Percentiles rank a stretch among this genome's conserved stretches.
Conservation (phyloP, 2,329 filamentous ascomycete genomes). For the Arachnopeziza araneosa region DNA sequence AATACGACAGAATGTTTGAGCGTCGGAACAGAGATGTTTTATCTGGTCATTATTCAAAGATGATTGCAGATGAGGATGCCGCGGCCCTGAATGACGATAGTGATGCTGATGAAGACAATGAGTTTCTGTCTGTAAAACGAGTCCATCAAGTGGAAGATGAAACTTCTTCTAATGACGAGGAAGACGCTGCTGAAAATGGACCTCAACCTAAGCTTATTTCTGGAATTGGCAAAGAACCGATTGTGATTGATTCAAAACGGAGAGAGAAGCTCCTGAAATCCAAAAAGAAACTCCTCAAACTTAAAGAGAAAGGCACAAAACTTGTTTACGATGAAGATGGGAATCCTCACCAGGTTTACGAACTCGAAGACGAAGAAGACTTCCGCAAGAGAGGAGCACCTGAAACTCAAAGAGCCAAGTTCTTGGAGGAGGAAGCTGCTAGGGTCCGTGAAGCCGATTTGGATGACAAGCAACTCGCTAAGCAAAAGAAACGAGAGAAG, state of each 20-base stretch:
- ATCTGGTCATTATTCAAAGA: constrained; percentile 86
- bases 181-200: constrained; percentile 36
- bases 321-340: constrained; percentile 91
- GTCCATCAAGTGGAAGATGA: constrained; percentile 61
- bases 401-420: constrained; percentile 68
- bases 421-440: constrained; percentile 69
- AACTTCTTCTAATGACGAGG: constrained; percentile 34
- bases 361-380: constrained; percentile 77
- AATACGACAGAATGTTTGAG: constrained; percentile 98
- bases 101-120: constrained; percentile 64
- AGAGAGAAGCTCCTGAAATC: constrained; percentile 91
- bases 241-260: constrained; percentile 89
- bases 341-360: constrained; percentile 76
- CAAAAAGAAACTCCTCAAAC: constrained; percentile 89
- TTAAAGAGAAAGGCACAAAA: constrained; percentile 80
- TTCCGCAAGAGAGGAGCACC: constrained; percentile 72
- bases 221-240: constrained; percentile 61
- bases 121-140: constrained; percentile 86
- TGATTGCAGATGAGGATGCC: constrained; percentile 60
- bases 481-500: constrained; percentile 74
- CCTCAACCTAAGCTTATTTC: constrained; percentile 54
- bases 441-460: constrained; percentile 71
- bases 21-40: constrained; percentile 92
- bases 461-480: constrained; percentile 74
- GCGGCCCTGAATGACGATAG: constrained; percentile 37